Evolutionary conservation across 139 green algal species (phyloP).

Genomic region (Micromonas pusilla): DNA sequence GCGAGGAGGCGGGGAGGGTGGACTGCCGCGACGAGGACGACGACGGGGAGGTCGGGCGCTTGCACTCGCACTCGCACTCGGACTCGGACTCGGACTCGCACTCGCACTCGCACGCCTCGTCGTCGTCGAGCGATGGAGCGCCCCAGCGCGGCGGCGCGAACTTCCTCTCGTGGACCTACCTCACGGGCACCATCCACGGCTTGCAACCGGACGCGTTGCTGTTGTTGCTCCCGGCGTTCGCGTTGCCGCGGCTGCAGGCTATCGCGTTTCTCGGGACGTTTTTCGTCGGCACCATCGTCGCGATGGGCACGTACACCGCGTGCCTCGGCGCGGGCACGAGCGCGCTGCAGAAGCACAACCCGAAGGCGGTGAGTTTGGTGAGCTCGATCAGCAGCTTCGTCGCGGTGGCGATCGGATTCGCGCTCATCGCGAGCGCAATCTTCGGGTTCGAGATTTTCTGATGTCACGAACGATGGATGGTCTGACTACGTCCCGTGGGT

Average conservation of each 20-base stretch:
- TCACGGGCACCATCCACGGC: conserved; percentile 90
- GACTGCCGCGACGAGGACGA: conserved; percentile 5
- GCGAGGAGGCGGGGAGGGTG: too few species aligned
- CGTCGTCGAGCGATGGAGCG: too few species aligned
- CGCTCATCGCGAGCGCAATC: background rate
- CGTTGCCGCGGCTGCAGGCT: conserved; percentile 80
- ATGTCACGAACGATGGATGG: too few species aligned
- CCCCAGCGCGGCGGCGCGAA: background rate
- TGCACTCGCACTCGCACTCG: background rate
- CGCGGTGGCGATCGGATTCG: background rate
- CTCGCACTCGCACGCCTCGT: too few species aligned
- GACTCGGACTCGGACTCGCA: background rate
- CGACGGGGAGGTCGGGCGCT: background rate
- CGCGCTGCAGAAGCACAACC: conserved; percentile 29
- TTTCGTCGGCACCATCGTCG: conserved; percentile 84
- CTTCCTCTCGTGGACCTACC: conserved; percentile 60
- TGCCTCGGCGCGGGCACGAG: conserved; percentile 40
- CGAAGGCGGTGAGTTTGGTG: conserved; percentile 15
- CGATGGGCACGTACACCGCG: conserved; percentile 91
- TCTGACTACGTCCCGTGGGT: too few species aligned
- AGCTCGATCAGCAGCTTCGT: background rate
- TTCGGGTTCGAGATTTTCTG: conserved; percentile 13
- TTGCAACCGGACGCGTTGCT: conserved; percentile 95
- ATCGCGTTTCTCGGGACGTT: conserved; percentile 87
- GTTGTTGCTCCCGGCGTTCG: conserved; percentile 88